Evolutionary conservation across 495 filamentous ascomycete species (phyloP), one percentile per base, ranked within the genome.

Genomic region (Xylaria curta): DNA sequence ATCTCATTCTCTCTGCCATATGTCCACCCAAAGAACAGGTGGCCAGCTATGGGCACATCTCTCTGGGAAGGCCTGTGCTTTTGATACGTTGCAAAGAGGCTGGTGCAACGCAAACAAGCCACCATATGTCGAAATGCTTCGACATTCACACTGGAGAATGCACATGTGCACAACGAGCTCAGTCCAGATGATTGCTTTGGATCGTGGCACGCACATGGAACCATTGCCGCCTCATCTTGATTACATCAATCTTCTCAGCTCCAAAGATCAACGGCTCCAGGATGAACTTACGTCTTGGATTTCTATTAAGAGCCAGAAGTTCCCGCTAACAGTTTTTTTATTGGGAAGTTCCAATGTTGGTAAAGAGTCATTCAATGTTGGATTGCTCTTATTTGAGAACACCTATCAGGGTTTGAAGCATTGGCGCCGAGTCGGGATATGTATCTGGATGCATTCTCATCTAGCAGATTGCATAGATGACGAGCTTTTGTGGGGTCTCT

Each of bases 11-110:
- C 24, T 58, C n/a, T 58, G 54, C 9, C 26, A 21, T 9, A 58
- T 58, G 31, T n/a, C 54, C n/a, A 58, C 54, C 8, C 21, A 28
- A 28, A 58, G 26, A 21, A 31, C 15, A 10, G 13, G 21, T 31
- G 54, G 54, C 26, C 54, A 58, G 21, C 54, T 58, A 8, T 58
- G 54, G 54, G 54, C 54, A 21, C 54, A 58, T 21, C 26, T 58
- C 0, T 26, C n/a, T 58, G 54, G 54, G 54, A 58, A 58, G 26
- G 54, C 54, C 0, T 58, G 54, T 58, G 24, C 54, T 33, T 58
- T 58, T 31, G 54, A 58, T 58, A 58, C 6, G 28, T 31, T 58
- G 21, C 54, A 58, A 26, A 58, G n/a, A 28, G 54, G 54, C 21
- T 58, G 54, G 54, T 33, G 21, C 54, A 26, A 26, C 26, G 54